phyloP scores from a whole-genome alignment of 2,329 filamentous ascomycete species.

The Akanthomyces uredinophilus region DNA sequence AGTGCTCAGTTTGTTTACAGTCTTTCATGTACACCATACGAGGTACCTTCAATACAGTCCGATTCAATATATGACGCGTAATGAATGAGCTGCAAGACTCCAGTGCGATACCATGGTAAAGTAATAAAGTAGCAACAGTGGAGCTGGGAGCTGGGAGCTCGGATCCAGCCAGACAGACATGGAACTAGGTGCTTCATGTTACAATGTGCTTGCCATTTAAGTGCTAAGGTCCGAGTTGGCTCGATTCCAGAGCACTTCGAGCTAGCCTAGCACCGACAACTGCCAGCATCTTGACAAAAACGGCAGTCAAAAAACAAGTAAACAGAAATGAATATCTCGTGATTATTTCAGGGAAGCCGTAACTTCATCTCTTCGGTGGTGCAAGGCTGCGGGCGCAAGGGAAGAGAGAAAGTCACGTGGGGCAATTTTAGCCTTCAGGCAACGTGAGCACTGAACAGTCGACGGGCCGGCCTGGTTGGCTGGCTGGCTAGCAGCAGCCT shows the following conservation, averaged over 20 bases:
- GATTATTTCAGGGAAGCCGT: background rate
- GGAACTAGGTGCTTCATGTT: background rate
- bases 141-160: background rate
- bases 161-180: background rate
- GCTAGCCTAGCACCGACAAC: background rate
- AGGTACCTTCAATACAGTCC: conserved; percentile 10
- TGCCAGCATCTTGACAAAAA: background rate
- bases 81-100: background rate
- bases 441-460: background rate
- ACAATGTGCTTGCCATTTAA: background rate
- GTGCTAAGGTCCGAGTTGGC: background rate
- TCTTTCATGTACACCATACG: conserved; percentile 11
- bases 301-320: background rate
- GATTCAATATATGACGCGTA: background rate
- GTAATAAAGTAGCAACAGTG: background rate
- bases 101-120: background rate
- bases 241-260: background rate
- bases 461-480: conserved; percentile 19
- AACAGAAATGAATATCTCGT: background rate
- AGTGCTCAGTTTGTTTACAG: background rate
- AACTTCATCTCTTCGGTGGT: background rate
- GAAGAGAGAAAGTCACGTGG: conserved; percentile 28
- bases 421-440: conserved; percentile 23
- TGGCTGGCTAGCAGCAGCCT: conserved; percentile 18
- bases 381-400: background rate